Evolutionary conservation across 2,329 filamentous ascomycete genomes (phyloP), one percentile per base, ranked within the genome.

Genomic region (Fusarium sp.): DNA sequence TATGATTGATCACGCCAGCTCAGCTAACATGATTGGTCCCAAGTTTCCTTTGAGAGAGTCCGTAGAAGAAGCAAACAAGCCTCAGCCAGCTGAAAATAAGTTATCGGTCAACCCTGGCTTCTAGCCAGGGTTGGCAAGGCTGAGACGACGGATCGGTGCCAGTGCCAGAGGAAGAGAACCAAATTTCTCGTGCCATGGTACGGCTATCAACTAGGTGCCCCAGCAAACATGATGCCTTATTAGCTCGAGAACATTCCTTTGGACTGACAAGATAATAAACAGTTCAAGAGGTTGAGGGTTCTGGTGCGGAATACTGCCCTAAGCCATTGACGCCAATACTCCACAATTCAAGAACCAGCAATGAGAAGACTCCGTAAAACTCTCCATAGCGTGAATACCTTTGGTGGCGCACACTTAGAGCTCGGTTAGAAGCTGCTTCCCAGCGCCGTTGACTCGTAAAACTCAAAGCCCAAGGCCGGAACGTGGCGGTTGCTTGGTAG

Each of bases 1-100:
- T 78, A 78, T 74, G 76, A 76, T 76, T 62, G 38, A 74, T 77
- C 73, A 78, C 66, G 67, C 73, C 72, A 77, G 72, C 52, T 37
- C 32, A 37, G 37, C n/a, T 21, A 40, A 50, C 21, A 42, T 64
- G 66, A 74, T 70, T 73, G 67, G 75, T 54, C 38, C 60, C 54
- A 53, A 37, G 37, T 28, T 56, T 49, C 33, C 47, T 57, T 50
- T 42, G 49, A 61, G 60, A 69, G 16, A 42, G 46, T 28, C 43
- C 35, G 53, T 44, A 54, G 67, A 56, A 71, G 65, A 75, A 73
- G 67, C 65, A 75, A 75, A 63, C 52, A 73, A 73, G 46, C 61
- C 47, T 57, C 52, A 40, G 43, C 49, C 25, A 37, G 30, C 60
- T 25, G 37, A 62, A 67, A 35, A 28, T n/a, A 63, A n/a, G 37